Evolutionary conservation across 495 filamentous ascomycete species (phyloP), one percentile per base, ranked within the genome.

Genomic region (Lichenothelia convexa): DNA sequence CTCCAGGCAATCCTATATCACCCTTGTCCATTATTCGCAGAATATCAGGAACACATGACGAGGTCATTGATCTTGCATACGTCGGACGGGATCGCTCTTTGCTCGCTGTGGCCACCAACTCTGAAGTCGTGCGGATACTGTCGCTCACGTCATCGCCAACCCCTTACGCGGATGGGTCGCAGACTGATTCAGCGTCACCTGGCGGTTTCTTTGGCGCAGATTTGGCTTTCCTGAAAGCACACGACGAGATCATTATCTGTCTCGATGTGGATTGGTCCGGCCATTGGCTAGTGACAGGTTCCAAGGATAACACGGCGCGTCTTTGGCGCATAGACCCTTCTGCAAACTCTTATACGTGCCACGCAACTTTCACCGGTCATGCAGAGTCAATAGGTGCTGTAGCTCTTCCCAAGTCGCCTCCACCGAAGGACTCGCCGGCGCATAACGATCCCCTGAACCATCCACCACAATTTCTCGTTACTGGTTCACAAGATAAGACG

Each of bases 181-280:
- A 24, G 9, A 24, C 38, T 6, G 15, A 21, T 1, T 17, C 1
- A 18, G 11, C 9, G 7, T 29, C 24, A 2, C 11, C 9, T 18
- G 16, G 13, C 19, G 39, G 21, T 30, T 86, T 86, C 51, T 94
- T 80, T 51, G 87, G 87, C 3, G 79, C 83, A 22, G 89, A 95
- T 51, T 66, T 92, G 30, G 78, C 75, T 3, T 61, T 82, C 35
- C 64, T 97, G 4, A 80, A 77, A 45, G 89, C 85, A 20, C 89
- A 99, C 43, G 74, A 81, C 35, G 89, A 95, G 43, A 93, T 95
- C 29, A 78, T 95, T 36, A 92, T 99, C 57, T 89, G 82, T 38
- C 60, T 99, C 21, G 85, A 92, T 57, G 73, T 79, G 15, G 89
- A 95, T 56, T 92, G 82, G 81, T 93, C 89, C 4, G 89, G 91